Evolutionary conservation across 2,329 filamentous ascomycete species (phyloP).

Genomic region (Pseudogymnoascus sp.): DNA sequence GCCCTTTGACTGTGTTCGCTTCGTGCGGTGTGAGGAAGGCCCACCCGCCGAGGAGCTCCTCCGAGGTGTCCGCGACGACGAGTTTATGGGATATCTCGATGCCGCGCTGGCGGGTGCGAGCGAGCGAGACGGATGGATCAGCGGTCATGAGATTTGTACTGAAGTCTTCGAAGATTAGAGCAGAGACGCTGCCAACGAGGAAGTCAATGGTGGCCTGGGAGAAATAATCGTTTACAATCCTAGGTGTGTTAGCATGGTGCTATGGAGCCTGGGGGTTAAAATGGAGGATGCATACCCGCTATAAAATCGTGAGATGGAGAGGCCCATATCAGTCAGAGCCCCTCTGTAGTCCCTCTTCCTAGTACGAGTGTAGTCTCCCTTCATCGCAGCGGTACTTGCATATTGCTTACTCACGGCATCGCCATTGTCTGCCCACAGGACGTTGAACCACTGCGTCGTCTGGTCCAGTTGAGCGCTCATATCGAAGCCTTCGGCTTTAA

Average conservation of each 20-base stretch:
- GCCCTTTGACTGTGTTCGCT: conserved; percentile 60
- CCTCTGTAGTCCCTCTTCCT: conserved; percentile 85
- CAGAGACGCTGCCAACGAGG: conserved; percentile 78
- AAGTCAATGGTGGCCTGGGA: conserved; percentile 94
- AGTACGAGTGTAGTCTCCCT: conserved; percentile 92
- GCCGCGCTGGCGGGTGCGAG: conserved; percentile 76
- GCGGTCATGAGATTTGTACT: conserved; percentile 87
- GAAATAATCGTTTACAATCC: conserved; percentile 97
- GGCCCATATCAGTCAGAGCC: conserved; percentile 80
- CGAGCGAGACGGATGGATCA: conserved; percentile 82
- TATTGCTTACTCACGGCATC: conserved; percentile 95
- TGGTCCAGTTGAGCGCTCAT: conserved; percentile 70
- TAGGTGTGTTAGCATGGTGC: conserved; percentile 32
- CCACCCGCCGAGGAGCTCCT: conserved; percentile 86
- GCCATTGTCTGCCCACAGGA: conserved; percentile 93
- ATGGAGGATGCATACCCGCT: conserved; percentile 47
- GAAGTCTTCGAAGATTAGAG: conserved; percentile 85
- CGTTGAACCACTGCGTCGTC: conserved; percentile 88
- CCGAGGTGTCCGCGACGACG: conserved; percentile 72
- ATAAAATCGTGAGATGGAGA: conserved; percentile 73
- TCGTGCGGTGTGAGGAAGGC: conserved; percentile 70
- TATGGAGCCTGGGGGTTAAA: not conserved
- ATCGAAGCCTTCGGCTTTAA: conserved; percentile 67
- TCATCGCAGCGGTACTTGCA: conserved; percentile 88
- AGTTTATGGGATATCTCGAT: conserved; percentile 84